These are phyloP conservation scores for Umbelopsis sp. DNA, from an alignment of 192 early-diverging fungal genomes.

Conservation along the genomic window DNA sequence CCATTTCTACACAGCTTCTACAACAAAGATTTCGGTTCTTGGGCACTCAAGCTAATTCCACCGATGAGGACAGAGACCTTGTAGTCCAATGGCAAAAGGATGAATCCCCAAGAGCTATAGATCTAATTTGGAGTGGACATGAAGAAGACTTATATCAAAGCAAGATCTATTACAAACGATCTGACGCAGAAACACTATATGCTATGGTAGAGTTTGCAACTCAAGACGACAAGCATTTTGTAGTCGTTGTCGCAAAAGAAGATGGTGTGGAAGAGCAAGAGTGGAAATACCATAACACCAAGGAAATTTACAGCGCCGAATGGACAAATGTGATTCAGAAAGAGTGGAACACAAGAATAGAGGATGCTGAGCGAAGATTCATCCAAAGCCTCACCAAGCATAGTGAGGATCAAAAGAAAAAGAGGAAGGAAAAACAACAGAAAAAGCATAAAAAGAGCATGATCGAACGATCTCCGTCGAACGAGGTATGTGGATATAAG, in stretches of 20 bases:
- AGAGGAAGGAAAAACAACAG: not conserved
- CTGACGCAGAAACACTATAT: slow-evolving; percentile 41
- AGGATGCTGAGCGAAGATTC: slow-evolving; percentile 39
- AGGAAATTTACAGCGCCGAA: slow-evolving; percentile 27
- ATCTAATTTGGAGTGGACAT: slow-evolving; percentile 25
- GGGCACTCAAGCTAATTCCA: slow-evolving; percentile 2
- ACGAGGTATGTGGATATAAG: slow-evolving; percentile 6
- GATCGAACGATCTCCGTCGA: not conserved
- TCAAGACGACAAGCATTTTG: slow-evolving; percentile 23
- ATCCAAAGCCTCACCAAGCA: slow-evolving; percentile 21
- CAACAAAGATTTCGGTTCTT: slow-evolving; percentile 32
- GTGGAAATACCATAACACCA: slow-evolving; percentile 43
- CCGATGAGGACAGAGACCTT: slow-evolving; percentile 18
- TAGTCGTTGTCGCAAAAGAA: slow-evolving; percentile 36
- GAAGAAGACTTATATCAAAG: slow-evolving; percentile 28
- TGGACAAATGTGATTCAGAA: slow-evolving; percentile 28
- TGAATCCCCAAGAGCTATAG: slow-evolving; percentile 25
- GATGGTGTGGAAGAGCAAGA: slow-evolving; percentile 34
- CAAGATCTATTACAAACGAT: slow-evolving; percentile 31
- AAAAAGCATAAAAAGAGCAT: slow-evolving; percentile 9
- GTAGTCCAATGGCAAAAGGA: slow-evolving; percentile 43
- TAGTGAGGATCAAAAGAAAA: slow-evolving; percentile 22
- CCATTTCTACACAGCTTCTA: slow-evolving; percentile 32
- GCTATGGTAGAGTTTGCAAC: slow-evolving; percentile 35
- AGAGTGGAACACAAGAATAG: slow-evolving; percentile 33